phyloP scores from a whole-genome alignment of 345 rosid species.

The Excoecaria agallocha region DNA sequence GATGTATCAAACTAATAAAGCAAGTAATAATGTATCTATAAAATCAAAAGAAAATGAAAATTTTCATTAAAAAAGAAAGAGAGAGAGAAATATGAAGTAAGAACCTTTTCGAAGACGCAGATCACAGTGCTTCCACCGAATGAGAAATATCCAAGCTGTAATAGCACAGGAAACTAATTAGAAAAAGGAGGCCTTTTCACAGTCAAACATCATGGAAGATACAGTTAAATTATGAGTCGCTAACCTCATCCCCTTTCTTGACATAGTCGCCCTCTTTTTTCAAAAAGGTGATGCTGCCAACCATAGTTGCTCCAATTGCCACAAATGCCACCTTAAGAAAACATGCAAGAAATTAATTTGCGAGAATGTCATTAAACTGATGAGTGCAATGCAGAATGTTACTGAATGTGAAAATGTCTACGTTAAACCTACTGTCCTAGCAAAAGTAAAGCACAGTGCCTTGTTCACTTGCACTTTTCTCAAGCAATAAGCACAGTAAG shows the following conservation, averaged over 20 bases:
- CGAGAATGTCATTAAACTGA: not conserved
- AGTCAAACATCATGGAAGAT: not conserved
- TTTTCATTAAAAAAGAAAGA: not conserved
- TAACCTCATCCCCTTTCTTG: conserved; percentile 88
- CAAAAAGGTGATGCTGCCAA: conserved; percentile 72
- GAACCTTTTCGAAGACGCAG: conserved; percentile 82
- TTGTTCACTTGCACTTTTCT: not conserved
- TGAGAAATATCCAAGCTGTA: conserved; percentile 84
- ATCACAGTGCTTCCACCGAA: conserved; percentile 97
- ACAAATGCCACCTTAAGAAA: conserved; percentile 75
- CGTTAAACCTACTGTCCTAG: not conserved
- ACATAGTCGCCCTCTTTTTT: conserved; percentile 59
- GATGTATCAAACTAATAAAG: not conserved
- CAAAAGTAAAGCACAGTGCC: not conserved
- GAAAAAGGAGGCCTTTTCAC: conserved; percentile 1
- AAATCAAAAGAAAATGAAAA: not conserved
- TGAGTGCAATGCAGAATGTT: not conserved
- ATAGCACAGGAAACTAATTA: conserved; percentile 15
- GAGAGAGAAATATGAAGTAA: conserved; percentile 8
- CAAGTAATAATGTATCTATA: not conserved
- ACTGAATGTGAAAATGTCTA: not conserved
- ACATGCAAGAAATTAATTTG: not conserved
- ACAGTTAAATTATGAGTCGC: conserved; percentile 2
- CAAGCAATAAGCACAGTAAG: too few species aligned
- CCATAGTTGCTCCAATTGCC: conserved; percentile 98